Conservation (phyloP, 768 basidiomycete species). For the Russula sp. region DNA sequence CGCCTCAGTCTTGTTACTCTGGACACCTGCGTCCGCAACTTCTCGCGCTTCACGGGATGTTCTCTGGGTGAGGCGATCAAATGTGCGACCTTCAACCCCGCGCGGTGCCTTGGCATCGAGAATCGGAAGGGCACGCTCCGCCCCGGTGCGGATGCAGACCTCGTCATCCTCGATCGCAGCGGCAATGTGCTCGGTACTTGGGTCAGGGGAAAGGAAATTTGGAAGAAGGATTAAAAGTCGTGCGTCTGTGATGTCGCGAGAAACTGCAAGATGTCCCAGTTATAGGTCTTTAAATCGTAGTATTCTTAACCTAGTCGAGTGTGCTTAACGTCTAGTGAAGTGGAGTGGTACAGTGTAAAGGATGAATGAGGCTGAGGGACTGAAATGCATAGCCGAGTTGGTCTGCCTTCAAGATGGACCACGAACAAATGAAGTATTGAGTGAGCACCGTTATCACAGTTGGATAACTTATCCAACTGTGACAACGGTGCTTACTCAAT, state of each 20-base stretch:
- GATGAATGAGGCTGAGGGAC: neutral
- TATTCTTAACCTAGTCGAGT: neutral
- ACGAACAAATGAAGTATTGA: too few species aligned
- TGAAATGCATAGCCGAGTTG: neutral
- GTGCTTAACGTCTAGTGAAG: neutral
- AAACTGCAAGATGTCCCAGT: neutral
- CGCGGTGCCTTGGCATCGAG: constrained; percentile 76
- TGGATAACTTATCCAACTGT: too few species aligned
- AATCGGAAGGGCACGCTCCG: constrained; percentile 74
- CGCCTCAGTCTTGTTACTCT: constrained; percentile 64
- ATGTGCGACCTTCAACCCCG: constrained; percentile 82
- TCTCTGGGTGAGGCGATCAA: constrained; percentile 78
- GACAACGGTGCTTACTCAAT: too few species aligned
- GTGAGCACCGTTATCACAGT: too few species aligned
- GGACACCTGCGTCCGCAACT: constrained; percentile 82
- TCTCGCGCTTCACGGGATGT: constrained; percentile 77
- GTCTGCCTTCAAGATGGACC: too few species aligned
- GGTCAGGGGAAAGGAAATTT: constrained; percentile 72
- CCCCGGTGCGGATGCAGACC: constrained; percentile 81
- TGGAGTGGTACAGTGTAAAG: neutral
- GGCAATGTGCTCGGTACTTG: constrained; percentile 67
- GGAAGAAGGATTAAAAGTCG: constrained; percentile 36
- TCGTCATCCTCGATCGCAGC: constrained; percentile 65
- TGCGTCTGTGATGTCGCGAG: neutral
- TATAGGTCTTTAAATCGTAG: neutral